These are phyloP conservation scores for Neopestalotiopsis sp. DNA, from an alignment of 2,329 filamentous ascomycete genomes.

Conservation along the genomic window DNA sequence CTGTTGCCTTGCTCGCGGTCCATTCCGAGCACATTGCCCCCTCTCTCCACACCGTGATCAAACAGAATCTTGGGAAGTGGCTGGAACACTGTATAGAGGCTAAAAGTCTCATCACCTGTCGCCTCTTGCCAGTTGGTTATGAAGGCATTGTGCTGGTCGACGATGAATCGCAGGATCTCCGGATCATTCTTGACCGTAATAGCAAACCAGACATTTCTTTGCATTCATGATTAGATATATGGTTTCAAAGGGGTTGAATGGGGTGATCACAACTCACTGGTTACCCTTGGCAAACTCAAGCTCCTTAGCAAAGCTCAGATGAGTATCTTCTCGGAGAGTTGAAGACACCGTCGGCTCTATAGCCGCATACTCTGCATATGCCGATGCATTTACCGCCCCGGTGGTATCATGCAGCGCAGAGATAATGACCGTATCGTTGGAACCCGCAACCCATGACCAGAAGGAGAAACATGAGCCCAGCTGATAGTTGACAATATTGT, in stretches of 20 bases:
- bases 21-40: constrained; percentile 46
- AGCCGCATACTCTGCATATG: constrained; percentile 23
- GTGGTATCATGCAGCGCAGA: constrained; percentile 22
- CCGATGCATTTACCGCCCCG: constrained; percentile 17
- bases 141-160: constrained; percentile 39
- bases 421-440: constrained; percentile 20
- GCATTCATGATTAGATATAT: neutral
- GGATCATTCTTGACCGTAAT: constrained; percentile 24
- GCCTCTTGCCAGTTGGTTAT: neutral
- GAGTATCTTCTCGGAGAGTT: constrained; percentile 20
- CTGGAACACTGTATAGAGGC: constrained; percentile 33
- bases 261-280: neutral
- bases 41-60: constrained; percentile 37
- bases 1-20: constrained; percentile 38
- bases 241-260: no score
- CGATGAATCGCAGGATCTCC: constrained; percentile 39
- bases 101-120: neutral
- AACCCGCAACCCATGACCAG: constrained; percentile 19
- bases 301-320: constrained; percentile 18
- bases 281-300: constrained; percentile 20
- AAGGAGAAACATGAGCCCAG: constrained; percentile 22
- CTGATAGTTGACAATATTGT: constrained; percentile 21
- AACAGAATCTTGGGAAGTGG: constrained; percentile 42
- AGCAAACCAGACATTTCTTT: constrained; percentile 21
- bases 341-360: constrained; percentile 17